Evolutionary conservation across 2,329 filamentous ascomycete species (phyloP), one percentile per base, ranked within the genome.

Genomic region (Arachnomyces sp.): DNA sequence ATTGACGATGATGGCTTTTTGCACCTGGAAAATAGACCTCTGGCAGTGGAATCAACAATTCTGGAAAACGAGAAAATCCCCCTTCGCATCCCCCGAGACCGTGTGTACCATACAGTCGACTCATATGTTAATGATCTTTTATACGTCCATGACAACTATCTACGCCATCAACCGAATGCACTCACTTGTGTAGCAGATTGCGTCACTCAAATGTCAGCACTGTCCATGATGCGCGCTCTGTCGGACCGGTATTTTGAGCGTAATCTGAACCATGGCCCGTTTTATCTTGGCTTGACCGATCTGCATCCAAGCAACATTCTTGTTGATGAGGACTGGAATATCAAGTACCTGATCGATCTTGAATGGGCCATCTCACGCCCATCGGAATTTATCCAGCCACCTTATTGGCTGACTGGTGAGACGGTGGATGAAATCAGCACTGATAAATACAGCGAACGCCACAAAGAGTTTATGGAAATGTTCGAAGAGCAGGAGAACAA

Each of bases 271-370:
- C 39, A 51, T 14, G 61, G 62, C 2, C 59, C 57, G 0, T 66
- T 62, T 43, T 42, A 56, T 31, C 47, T 55, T 35, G 46, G 32
- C 1, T 49, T 67, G 17, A 64, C 58, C 15, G 62, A 68, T 40
- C 43, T 50, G 4, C 39, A 46, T 39, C 28, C 39, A n/a, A 46
- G 42, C 31, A 50, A 50, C 40, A 59, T 64, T 11, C 56, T 65
- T 36, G 59, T 64, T 3, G 60, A 65, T 39, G 36, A 53, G 11
- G 37, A 61, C 30, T 63, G 59, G 56, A 53, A 60, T 34, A 47
- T 65, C 28, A 57, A 47, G 25, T 46, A 38, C 34, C 36, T 64
- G 8, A 53, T 64, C 42, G 60, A 64, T 36, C 50, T 62, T 3
- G 59, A 66, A 44, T 65, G 54, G 54, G 51, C 54, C 15, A 56